These are phyloP conservation scores for Aspergillus steynii DNA, from an alignment of 495 filamentous ascomycete species.

Conservation along the genomic window DNA sequence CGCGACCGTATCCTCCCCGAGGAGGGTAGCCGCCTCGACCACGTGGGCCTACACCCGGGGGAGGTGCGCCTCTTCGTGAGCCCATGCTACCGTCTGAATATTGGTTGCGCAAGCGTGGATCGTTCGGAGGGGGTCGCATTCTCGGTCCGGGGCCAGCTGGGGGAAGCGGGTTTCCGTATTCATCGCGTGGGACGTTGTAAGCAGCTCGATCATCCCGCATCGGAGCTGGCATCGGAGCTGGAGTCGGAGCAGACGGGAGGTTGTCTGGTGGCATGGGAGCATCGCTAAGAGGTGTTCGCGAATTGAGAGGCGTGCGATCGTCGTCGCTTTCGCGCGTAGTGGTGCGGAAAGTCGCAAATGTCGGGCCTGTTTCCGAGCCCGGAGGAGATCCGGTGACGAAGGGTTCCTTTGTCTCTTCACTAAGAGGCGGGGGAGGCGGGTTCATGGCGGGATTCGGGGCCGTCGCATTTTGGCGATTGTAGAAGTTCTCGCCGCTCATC, in stretches of 20 bases:
- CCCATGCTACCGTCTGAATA: constrained; percentile 64
- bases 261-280: constrained; percentile 22
- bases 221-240: background rate
- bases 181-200: constrained; percentile 56
- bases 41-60: constrained; percentile 54
- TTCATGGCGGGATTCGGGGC: constrained; percentile 37
- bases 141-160: constrained; percentile 37
- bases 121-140: constrained; percentile 42
- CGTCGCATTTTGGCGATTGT: constrained; percentile 66
- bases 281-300: constrained; percentile 48
- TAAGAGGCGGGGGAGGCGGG: constrained; percentile 37
- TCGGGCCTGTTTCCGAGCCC: constrained; percentile 59
- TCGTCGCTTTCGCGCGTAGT: constrained; percentile 66
- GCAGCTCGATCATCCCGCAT: constrained; percentile 26
- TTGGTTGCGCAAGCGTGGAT: constrained; percentile 56
- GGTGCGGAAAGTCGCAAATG: constrained; percentile 77
- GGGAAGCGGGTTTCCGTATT: constrained; percentile 66
- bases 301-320: constrained; percentile 81
- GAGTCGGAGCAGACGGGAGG: constrained; percentile 14
- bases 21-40: constrained; percentile 54
- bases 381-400: constrained; percentile 48
- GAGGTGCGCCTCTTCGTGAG: constrained; percentile 48
- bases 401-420: constrained; percentile 53
- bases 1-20: constrained; percentile 61
- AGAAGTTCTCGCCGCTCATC: constrained; percentile 93